These are phyloP conservation scores for Tylopilus sp. DNA, from an alignment of 768 basidiomycete species.

Conservation along the genomic window DNA sequence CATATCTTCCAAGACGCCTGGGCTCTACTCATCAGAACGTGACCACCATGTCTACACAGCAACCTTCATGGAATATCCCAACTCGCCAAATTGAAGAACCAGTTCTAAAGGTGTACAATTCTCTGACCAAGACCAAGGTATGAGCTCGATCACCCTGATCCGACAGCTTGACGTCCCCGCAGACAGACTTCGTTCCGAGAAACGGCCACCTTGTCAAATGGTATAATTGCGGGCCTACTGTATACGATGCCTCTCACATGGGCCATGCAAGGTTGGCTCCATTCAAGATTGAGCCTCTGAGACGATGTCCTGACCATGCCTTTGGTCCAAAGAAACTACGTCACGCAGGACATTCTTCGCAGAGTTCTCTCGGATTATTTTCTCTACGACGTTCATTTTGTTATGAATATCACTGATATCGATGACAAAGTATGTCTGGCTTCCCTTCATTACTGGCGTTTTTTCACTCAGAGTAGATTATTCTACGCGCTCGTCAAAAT, in stretches of 20 bases:
- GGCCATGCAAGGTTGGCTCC: conserved; percentile 84
- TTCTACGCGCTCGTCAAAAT: conserved; percentile 82
- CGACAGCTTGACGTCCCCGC: conserved; percentile 7
- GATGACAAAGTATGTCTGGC: conserved; percentile 85
- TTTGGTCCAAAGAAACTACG: conserved; percentile 73
- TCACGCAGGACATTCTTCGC: conserved; percentile 27
- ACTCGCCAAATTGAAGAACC: conserved; percentile 41
- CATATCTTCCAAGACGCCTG: conserved; percentile 2
- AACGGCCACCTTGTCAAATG: conserved; percentile 82
- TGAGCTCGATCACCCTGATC: conserved; percentile 21
- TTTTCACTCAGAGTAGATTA: conserved; percentile 64
- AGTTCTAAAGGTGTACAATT: conserved; percentile 78
- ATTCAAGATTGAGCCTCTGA: neutral
- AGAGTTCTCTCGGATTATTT: conserved; percentile 94
- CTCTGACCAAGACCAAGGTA: conserved; percentile 88
- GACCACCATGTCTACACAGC: conserved; percentile 51
- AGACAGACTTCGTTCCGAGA: conserved; percentile 76
- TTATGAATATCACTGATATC: conserved; percentile 99
- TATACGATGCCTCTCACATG: conserved; percentile 98
- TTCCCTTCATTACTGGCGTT: neutral
- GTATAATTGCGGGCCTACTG: conserved; percentile 99
- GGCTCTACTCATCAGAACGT: conserved; percentile 3
- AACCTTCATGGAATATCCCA: conserved; percentile 51
- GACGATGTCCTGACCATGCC: neutral
- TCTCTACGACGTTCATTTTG: conserved; percentile 95